A percentile compares a stretch with the other conserved stretches of the same genome.
Evolutionary conservation across 2,329 filamentous ascomycete species (phyloP).

Genomic region (Rhytidhysteron rufulum): DNA sequence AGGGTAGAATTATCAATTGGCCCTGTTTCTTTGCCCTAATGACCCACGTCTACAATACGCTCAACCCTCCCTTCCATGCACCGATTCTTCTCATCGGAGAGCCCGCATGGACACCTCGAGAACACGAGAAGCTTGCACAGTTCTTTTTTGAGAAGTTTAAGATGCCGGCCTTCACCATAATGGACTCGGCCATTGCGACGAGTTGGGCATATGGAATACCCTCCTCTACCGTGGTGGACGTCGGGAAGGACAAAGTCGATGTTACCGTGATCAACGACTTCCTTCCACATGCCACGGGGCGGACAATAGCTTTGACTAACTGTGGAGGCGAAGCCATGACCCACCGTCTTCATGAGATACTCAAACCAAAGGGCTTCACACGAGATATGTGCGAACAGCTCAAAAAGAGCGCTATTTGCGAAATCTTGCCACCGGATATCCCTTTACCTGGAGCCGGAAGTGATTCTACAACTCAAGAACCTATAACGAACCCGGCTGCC

Average conservation of each 20-base stretch:
- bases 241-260: slow-evolving; percentile 89
- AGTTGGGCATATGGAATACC: slow-evolving; percentile 76
- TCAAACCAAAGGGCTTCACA: slow-evolving; percentile 56
- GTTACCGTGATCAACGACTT: slow-evolving; percentile 87
- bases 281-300: slow-evolving; percentile 64
- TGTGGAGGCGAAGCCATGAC: slow-evolving; percentile 91
- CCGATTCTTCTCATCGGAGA: slow-evolving; percentile 88
- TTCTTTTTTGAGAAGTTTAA: slow-evolving; percentile 98
- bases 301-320: slow-evolving; percentile 57
- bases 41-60: slow-evolving; percentile 82
- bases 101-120: slow-evolving; percentile 83
- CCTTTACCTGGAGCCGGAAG: slow-evolving; percentile 51
- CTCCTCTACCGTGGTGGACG: slow-evolving; percentile 82
- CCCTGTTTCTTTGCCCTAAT: slow-evolving; percentile 89
- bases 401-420: slow-evolving; percentile 60
- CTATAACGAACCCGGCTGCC: slow-evolving; percentile 50
- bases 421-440: slow-evolving; percentile 54
- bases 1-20: slow-evolving; percentile 86
- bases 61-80: slow-evolving; percentile 90
- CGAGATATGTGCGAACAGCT: slow-evolving; percentile 63
- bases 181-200: slow-evolving; percentile 83
- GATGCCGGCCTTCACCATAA: slow-evolving; percentile 83
- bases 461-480: slow-evolving; percentile 32
- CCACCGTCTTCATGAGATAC: slow-evolving; percentile 62
- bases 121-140: slow-evolving; percentile 82